Conservation (phyloP, 805 yeast species). For the Kluyveromyces lactis region DNA sequence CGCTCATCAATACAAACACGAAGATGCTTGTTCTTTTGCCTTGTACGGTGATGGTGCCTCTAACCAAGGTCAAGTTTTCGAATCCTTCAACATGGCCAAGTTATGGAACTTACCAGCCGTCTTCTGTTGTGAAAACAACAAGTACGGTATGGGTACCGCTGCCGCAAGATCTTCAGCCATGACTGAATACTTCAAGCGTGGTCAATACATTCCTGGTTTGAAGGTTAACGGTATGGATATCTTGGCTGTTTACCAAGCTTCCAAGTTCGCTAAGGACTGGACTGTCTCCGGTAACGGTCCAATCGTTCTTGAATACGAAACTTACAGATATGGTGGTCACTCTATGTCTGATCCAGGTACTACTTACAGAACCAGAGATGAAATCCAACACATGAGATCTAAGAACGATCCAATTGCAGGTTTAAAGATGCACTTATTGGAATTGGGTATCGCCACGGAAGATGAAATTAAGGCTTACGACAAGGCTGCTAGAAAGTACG, state of each 20-base stretch:
- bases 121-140: conserved; percentile 97
- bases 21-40: conserved; percentile 73
- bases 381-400: conserved; percentile 98
- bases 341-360: conserved; percentile 99
- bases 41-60: conserved; percentile 99
- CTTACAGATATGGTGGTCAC: conserved; percentile 99
- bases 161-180: conserved; percentile 95
- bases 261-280: conserved; percentile 97
- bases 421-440: conserved; percentile 77
- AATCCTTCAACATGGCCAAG: conserved; percentile 97
- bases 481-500: conserved; percentile 92
- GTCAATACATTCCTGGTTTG: conserved; percentile 98
- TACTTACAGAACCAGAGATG: conserved; percentile 99
- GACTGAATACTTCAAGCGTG: conserved; percentile 97
- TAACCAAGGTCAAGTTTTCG: conserved; percentile 98
- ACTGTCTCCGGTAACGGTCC: conserved; percentile 91
- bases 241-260: conserved; percentile 89
- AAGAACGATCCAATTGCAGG: conserved; percentile 97
- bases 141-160: conserved; percentile 99
- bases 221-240: conserved; percentile 99
- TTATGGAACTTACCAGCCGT: conserved; percentile 94
- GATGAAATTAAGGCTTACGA: conserved; percentile 91
- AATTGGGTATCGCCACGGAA: conserved; percentile 80
- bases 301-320: conserved; percentile 90
- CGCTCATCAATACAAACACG: conserved; percentile 90